Evolutionary conservation across 2,329 filamentous ascomycete genomes (phyloP).

Genomic region (Cercospora sesami): DNA sequence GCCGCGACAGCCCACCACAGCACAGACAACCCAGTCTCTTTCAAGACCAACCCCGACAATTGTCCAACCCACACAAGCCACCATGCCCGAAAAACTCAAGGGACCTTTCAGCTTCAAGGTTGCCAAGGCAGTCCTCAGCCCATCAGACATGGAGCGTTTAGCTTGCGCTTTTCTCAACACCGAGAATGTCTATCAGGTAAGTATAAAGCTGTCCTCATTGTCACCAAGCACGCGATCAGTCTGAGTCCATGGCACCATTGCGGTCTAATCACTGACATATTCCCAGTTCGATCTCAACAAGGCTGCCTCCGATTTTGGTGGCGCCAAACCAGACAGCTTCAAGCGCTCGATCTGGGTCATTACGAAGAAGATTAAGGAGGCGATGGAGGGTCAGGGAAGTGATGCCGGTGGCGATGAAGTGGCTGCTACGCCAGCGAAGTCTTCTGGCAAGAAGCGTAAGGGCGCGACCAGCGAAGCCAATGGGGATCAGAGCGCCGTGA

Average conservation of each 20-base stretch:
- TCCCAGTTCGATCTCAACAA: constrained; percentile 23
- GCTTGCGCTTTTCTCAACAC: constrained; percentile 27
- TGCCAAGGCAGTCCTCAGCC: constrained; percentile 26
- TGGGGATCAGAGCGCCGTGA: constrained; percentile 1
- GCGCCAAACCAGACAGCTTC: constrained; percentile 25
- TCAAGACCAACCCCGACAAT: neutral
- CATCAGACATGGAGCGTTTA: constrained; percentile 26
- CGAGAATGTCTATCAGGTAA: constrained; percentile 12
- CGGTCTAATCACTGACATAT: neutral
- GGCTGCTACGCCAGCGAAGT: constrained; percentile 12
- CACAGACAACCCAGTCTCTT: neutral
- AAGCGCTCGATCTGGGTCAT: constrained; percentile 30
- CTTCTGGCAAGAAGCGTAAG: constrained; percentile 22
- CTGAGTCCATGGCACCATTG: neutral
- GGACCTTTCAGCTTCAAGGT: constrained; percentile 23
- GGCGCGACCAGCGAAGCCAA: constrained; percentile 11
- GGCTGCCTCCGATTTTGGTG: constrained; percentile 25
- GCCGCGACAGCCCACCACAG: neutral
- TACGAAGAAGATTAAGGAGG: constrained; percentile 29
- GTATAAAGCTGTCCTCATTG: neutral
- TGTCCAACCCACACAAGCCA: neutral
- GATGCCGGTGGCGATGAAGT: neutral
- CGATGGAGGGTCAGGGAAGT: constrained; percentile 8
- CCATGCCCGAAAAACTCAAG: constrained; percentile 15
- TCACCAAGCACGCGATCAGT: neutral